Evolutionary conservation across 2,329 filamentous ascomycete genomes (phyloP), one percentile per base, ranked within the genome.

Genomic region (Xylariomycetidae sp.): DNA sequence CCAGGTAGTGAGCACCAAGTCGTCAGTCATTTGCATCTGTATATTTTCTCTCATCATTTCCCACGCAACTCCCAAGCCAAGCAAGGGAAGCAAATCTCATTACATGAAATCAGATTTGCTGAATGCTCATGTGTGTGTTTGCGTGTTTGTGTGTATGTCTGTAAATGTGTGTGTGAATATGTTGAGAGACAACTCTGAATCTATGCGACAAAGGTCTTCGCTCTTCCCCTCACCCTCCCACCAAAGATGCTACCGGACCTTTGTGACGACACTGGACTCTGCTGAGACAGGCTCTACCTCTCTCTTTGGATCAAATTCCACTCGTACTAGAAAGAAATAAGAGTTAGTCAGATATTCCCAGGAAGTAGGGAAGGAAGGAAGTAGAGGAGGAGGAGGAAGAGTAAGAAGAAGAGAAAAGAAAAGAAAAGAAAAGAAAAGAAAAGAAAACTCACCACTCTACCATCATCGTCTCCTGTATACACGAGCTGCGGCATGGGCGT

Each of bases 381-480:
- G 10, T 1, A 9, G 20, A n/a, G 16, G 17, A 20, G 5, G 19
- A 5, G 17, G 37, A 14, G 16, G 26, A 9, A 16, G 25, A 31
- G 33, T 38, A 27, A 36, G 38, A 27, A 36, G 16, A 9, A 1
- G 8, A 23, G n/a, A 16, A 16, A 20, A 38, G 5, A 19, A 5
- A 19, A 38, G 13, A 17, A 27, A 9, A 16, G 25, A 31, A 34
- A 38, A 27, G 36, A 38, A 27, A 36, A 16, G 10, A 1, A 9
- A 23, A n/a, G 16, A 16, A 20, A 38, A 77, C 81, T 76, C 56
- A 92, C 86, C 61, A 98, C 90, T 68, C 82, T 74, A 18, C 92
- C 92, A 44, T 88, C 84, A 44, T 97, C 92, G 64, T 97, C 92
- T 3, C 90, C 92, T 0, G 89, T 95, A 61, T 96, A 97, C 8